Evolutionary conservation across 2,329 filamentous ascomycete genomes (phyloP).

Genomic region (Phialocephala subalpina): DNA sequence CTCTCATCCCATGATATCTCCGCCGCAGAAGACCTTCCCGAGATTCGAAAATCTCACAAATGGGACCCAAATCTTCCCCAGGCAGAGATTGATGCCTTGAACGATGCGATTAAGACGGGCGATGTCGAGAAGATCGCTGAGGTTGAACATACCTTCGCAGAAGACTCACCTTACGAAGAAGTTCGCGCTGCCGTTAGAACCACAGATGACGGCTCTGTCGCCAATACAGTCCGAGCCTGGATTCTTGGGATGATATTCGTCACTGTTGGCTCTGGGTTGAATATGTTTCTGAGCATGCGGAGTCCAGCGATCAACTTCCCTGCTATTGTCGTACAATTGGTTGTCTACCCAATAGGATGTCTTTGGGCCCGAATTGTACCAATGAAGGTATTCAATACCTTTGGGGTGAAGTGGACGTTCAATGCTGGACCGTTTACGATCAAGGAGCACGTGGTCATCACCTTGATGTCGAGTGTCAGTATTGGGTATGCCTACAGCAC

Average conservation of each 20-base stretch:
- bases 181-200: conserved; percentile 64
- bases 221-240: conserved; percentile 72
- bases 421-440: conserved; percentile 74
- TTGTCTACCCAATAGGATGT: conserved; percentile 32
- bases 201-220: conserved; percentile 69
- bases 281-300: conserved; percentile 36
- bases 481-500: conserved; percentile 66
- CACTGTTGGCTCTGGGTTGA: conserved; percentile 31
- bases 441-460: conserved; percentile 73
- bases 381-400: conserved; percentile 46
- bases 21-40: conserved; percentile 25
- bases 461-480: conserved; percentile 43
- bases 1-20: conserved; percentile 6
- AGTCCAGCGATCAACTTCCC: conserved; percentile 28
- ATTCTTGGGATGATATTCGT: conserved; percentile 59
- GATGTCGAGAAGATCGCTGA: conserved; percentile 46
- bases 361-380: conserved; percentile 50
- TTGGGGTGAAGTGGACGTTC: conserved; percentile 62
- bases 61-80: conserved; percentile 39
- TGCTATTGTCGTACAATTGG: conserved; percentile 59
- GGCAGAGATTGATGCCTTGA: conserved; percentile 30
- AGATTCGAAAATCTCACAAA: conserved; percentile 33
- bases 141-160: conserved; percentile 50
- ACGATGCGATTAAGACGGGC: conserved; percentile 30
- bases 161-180: conserved; percentile 72